These are phyloP conservation scores for Ulmus americana DNA, from an alignment of 331 rosid species.

Conservation along the genomic window DNA sequence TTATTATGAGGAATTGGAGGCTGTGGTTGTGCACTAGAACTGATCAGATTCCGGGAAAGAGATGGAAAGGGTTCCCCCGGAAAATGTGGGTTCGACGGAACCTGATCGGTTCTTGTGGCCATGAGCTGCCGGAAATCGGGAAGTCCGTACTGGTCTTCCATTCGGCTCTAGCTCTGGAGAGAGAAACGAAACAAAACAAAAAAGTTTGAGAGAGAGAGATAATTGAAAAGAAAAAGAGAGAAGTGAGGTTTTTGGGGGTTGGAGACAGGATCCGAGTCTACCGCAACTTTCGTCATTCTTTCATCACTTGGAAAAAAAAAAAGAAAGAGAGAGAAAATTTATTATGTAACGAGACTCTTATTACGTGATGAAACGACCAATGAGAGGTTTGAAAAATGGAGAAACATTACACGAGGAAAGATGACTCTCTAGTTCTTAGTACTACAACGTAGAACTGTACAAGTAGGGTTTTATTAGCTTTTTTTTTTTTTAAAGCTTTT, in stretches of 20 bases:
- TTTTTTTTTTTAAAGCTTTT: too few species aligned
- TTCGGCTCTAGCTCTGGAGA: neutral
- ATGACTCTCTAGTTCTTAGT: too few species aligned
- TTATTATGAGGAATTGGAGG: neutral
- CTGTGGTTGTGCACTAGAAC: neutral
- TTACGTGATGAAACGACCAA: neutral
- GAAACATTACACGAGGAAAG: too few species aligned
- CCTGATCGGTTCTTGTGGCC: constrained; percentile 32
- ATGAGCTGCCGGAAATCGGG: constrained; percentile 58
- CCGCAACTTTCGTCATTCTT: constrained; percentile 54
- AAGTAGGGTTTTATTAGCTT: too few species aligned
- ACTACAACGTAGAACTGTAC: too few species aligned
- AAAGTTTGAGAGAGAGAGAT: neutral
- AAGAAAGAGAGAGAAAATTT: neutral
- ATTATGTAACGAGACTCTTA: neutral
- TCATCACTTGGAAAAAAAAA: constrained; percentile 20
- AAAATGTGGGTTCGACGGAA: constrained; percentile 20
- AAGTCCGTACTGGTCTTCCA: constrained; percentile 37
- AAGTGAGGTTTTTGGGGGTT: neutral
- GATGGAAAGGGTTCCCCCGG: constrained; percentile 20
- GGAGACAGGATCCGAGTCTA: constrained; percentile 99
- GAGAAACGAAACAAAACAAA: neutral
- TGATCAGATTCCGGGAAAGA: constrained; percentile 15
- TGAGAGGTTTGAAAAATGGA: neutral
- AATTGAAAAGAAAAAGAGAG: neutral